phyloP scores from a whole-genome alignment of 441 rosid species.

The Populus hybrid region DNA sequence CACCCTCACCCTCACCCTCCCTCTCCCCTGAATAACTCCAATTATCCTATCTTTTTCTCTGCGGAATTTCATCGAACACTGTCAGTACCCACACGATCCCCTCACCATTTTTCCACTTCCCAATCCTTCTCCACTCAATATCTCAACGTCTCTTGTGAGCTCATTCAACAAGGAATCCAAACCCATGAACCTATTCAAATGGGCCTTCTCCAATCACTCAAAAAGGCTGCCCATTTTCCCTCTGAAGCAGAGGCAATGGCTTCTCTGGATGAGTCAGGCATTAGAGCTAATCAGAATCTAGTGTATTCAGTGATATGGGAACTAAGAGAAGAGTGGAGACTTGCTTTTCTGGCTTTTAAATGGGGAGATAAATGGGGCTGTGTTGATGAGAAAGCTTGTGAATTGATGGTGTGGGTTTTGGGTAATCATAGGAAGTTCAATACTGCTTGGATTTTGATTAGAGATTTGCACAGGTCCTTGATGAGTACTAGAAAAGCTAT shows the following conservation, averaged over 20 bases:
- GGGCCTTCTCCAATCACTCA: not conserved
- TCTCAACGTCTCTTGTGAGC: not conserved
- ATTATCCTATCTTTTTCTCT: slow-evolving; percentile 38
- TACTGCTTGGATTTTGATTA: slow-evolving; percentile 75
- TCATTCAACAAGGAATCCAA: not conserved
- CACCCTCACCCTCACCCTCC: not conserved
- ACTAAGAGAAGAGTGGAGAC: slow-evolving; percentile 7
- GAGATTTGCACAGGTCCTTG: slow-evolving; percentile 51
- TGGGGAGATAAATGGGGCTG: slow-evolving; percentile 7
- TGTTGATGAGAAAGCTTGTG: not conserved
- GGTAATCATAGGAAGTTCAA: slow-evolving; percentile 51
- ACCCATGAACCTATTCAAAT: not conserved
- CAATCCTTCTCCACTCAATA: not conserved
- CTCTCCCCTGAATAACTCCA: slow-evolving; percentile 32
- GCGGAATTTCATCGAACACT: slow-evolving; percentile 33
- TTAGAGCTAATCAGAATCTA: slow-evolving; percentile 37
- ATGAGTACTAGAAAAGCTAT: slow-evolving; percentile 51
- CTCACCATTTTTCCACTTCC: slow-evolving; percentile 22
- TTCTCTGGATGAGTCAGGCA: slow-evolving; percentile 41
- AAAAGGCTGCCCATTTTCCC: not conserved
- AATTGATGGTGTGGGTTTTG: not conserved
- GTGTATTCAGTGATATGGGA: slow-evolving; percentile 61
- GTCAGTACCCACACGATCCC: not conserved
- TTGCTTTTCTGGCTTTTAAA: not conserved
- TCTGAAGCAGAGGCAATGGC: not conserved